Evolutionary conservation across 192 early-diverging fungal genomes (phyloP), one percentile per base, ranked within the genome.

Genomic region (Coemansia sp.): DNA sequence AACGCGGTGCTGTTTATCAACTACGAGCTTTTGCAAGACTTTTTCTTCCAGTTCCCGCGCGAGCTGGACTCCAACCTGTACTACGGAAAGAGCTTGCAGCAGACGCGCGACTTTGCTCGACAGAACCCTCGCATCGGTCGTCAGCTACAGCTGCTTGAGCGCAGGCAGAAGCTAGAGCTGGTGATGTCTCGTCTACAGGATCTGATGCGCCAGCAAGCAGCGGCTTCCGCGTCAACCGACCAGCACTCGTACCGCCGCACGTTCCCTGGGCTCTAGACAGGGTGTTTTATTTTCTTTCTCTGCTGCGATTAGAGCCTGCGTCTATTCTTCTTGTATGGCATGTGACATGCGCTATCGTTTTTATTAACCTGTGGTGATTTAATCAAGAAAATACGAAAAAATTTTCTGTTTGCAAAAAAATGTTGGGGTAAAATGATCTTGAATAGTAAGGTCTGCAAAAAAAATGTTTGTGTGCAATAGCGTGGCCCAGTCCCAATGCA

Each of bases 1-100:
- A 93, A 78, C 78, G 90, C 94, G 35, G 94, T 95, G 36, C 94
- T 98, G 91, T 98, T 98, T 71, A 95, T 98, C 65, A 91, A 93
- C 71, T 91, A 95, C 19, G 96, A 98, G 76, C 84, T 98, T 50
- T 79, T 98, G 70, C 95, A 94, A 70, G 96, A 98, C 75, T 98
- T 97, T 80, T 94, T 96, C 69, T 97, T 96, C 87, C 95, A 97
- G 81, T 86, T 97, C 61, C 96, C 96, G 34, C 79, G 96, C 35
- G 93, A 96, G 78, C 87, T 98, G 20, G 96, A 98, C 72, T 88
- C 93, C 60, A 83, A 88, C 55, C 68, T 98, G 59, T 94, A 95
- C 58, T 96, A 96, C 56, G 91, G 89, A 70, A 82, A 94, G 69
- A 85, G 83, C 8, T 75, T 87, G 63, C 69, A 87, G 55, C 87